Evolutionary conservation across 371 early-diverging fungal genomes (phyloP).

Genomic region (Basidiobolus heterosporus): DNA sequence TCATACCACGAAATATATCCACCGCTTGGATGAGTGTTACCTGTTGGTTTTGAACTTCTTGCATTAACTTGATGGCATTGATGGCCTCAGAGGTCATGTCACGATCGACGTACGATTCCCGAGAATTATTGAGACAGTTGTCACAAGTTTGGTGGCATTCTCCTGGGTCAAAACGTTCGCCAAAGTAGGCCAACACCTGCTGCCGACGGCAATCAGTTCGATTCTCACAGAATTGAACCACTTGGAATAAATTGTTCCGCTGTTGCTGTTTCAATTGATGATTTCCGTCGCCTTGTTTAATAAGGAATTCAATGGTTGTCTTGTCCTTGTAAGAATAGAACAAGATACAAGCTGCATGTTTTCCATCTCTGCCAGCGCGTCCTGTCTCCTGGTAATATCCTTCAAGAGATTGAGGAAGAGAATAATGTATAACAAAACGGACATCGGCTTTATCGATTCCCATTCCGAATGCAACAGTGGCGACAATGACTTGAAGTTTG

Average conservation of each 20-base stretch:
- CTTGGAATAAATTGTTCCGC: slow-evolving; percentile 68
- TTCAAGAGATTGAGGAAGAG: slow-evolving; percentile 89
- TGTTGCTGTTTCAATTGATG: slow-evolving; percentile 71
- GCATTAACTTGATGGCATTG: slow-evolving; percentile 26
- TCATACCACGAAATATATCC: slow-evolving; percentile 67
- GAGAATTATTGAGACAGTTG: slow-evolving; percentile 52
- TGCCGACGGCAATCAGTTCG: slow-evolving; percentile 81
- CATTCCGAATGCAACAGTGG: slow-evolving; percentile 98
- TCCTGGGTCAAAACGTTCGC: slow-evolving; percentile 59
- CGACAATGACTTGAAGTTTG: slow-evolving; percentile 78
- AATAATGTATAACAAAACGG: slow-evolving; percentile 95
- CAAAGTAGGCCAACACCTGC: slow-evolving; percentile 89
- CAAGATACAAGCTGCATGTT: slow-evolving; percentile 68
- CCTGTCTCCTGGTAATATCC: slow-evolving; percentile 99
- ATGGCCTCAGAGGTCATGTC: slow-evolving; percentile 43
- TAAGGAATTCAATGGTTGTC: slow-evolving; percentile 48
- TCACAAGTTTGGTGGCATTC: slow-evolving; percentile 83
- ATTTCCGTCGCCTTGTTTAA: slow-evolving; percentile 74
- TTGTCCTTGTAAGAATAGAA: slow-evolving; percentile 81
- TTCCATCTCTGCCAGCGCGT: slow-evolving; percentile 95
- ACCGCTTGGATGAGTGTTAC: slow-evolving; percentile 58
- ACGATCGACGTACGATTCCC: slow-evolving; percentile 8
- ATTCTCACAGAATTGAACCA: slow-evolving; percentile 93
- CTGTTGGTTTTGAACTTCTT: slow-evolving; percentile 19
- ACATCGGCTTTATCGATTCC: slow-evolving; percentile 99